Conservation (phyloP, 2,329 filamentous ascomycete species). For the Talaromyces albobiverticillius region DNA sequence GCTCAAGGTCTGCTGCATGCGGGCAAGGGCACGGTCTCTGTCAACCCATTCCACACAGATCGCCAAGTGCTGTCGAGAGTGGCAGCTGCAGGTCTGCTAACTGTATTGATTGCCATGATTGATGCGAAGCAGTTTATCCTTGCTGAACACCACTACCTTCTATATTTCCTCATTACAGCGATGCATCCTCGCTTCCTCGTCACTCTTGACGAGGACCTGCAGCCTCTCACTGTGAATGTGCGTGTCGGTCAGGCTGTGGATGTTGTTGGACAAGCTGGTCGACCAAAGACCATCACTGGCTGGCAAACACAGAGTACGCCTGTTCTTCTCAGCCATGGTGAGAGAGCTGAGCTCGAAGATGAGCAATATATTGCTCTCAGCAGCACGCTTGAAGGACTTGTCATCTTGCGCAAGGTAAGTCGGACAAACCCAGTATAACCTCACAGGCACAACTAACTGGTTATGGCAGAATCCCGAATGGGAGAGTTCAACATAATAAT, state of each 20-base stretch:
- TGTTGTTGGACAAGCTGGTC: slow-evolving; percentile 92
- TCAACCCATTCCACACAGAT: slow-evolving; percentile 99
- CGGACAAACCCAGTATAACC: neutral
- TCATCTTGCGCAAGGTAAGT: slow-evolving; percentile 92
- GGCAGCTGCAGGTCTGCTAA: slow-evolving; percentile 80
- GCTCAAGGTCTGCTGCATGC: slow-evolving; percentile 96
- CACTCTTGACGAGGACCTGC: slow-evolving; percentile 89
- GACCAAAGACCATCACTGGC: slow-evolving; percentile 97
- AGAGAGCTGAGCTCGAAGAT: slow-evolving; percentile 94
- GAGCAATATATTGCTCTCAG: slow-evolving; percentile 94
- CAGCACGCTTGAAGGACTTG: slow-evolving; percentile 87
- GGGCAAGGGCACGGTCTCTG: slow-evolving; percentile 95
- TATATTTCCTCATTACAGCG: slow-evolving; percentile 94
- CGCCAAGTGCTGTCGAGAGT: slow-evolving; percentile 92
- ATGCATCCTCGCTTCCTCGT: slow-evolving; percentile 97
- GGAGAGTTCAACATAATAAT: slow-evolving; percentile 36
- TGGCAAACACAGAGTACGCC: slow-evolving; percentile 99
- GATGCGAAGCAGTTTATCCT: slow-evolving; percentile 85
- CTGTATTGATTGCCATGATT: slow-evolving; percentile 89
- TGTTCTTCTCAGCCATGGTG: slow-evolving; percentile 87
- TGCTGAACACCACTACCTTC: slow-evolving; percentile 78
- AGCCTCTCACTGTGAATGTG: slow-evolving; percentile 92
- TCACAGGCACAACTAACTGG: slow-evolving; percentile 22
- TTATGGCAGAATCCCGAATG: slow-evolving; percentile 45
- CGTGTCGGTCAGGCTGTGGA: slow-evolving; percentile 97